Evolutionary conservation across 2,329 filamentous ascomycete species (phyloP).

Genomic region (Trichoderma guizhouense): DNA sequence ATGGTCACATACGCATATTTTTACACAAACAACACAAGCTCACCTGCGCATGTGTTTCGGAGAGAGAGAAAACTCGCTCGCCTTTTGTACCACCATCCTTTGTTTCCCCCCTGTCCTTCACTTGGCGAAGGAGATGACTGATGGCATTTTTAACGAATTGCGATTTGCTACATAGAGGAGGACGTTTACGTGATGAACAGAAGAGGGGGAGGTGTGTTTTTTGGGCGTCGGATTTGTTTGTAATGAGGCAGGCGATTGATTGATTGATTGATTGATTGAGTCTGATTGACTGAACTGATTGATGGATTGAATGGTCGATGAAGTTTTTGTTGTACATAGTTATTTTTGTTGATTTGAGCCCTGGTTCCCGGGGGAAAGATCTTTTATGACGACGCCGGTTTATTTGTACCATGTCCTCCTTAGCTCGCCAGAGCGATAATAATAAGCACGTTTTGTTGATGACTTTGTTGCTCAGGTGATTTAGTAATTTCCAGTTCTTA

Average conservation of each 20-base stretch:
- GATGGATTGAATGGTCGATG: not conserved
- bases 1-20: slow-evolving; percentile 1
- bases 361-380: not conserved
- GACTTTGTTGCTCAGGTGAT: not conserved
- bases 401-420: not conserved
- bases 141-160: not conserved
- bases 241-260: not conserved
- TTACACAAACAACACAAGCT: not conserved
- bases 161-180: not conserved
- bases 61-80: not conserved
- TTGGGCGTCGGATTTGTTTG: not conserved
- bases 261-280: not conserved
- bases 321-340: slow-evolving; percentile 14
- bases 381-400: not conserved
- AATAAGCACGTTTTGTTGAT: not conserved
- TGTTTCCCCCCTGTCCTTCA: not conserved
- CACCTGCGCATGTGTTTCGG: not conserved
- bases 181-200: not conserved
- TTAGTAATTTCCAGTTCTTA: not conserved
- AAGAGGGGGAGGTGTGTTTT: not conserved
- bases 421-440: not conserved
- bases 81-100: not conserved
- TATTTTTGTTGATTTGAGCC: slow-evolving; percentile 2
- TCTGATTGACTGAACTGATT: not conserved
- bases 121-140: not conserved